phyloP scores from a whole-genome alignment of 257 asterid species.

The Solanum arcanum region DNA sequence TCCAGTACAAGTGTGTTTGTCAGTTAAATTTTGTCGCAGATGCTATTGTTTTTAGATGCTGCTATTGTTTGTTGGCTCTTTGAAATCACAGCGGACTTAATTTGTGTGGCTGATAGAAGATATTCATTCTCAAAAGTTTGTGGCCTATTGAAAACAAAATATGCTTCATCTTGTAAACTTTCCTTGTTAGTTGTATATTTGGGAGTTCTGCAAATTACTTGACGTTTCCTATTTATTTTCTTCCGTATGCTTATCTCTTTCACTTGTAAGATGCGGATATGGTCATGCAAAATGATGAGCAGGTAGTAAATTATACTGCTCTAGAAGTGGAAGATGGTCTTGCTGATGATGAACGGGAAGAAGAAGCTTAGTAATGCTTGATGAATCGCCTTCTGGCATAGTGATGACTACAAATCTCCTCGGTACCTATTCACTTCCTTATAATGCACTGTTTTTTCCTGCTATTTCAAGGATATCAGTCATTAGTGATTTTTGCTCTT shows the following conservation, averaged over 20 bases:
- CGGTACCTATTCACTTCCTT: constrained; percentile 14
- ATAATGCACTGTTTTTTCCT: not conserved
- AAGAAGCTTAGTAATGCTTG: constrained; percentile 54
- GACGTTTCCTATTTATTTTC: not conserved
- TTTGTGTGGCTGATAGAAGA: not conserved
- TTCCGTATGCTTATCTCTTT: not conserved
- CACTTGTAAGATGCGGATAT: constrained; percentile 20
- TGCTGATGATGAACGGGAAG: constrained; percentile 52
- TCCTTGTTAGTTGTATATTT: not conserved
- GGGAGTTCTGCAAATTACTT: no score
- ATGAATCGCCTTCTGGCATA: constrained; percentile 34
- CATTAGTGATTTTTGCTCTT: not conserved
- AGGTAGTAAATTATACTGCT: constrained; percentile 29
- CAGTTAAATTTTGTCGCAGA: not conserved
- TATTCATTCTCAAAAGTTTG: not conserved
- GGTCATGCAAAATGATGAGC: constrained; percentile 45
- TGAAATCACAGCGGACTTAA: not conserved
- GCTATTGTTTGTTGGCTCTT: not conserved
- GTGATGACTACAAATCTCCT: constrained; percentile 17
- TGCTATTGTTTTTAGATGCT: not conserved
- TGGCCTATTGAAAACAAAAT: not conserved
- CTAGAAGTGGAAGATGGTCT: constrained; percentile 49
- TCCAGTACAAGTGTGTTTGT: not conserved
- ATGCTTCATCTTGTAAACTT: not conserved
- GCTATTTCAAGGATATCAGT: not conserved